These are phyloP conservation scores for Xylariaceae sp. DNA, from an alignment of 2,329 filamentous ascomycete genomes.

Conservation along the genomic window DNA sequence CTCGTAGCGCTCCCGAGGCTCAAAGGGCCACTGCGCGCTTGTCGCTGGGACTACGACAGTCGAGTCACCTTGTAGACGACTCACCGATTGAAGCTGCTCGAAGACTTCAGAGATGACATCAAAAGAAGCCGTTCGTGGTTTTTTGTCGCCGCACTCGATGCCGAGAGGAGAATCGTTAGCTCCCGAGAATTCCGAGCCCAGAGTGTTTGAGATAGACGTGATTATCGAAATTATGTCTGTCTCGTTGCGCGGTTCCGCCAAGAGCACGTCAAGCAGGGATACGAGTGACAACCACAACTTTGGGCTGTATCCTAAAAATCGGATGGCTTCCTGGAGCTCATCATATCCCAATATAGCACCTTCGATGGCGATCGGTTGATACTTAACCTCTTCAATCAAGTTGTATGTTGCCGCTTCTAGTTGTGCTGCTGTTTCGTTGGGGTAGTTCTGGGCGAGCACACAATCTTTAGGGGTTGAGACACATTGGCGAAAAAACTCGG, in stretches of 20 bases:
- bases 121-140: conserved; percentile 23
- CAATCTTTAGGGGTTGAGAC: conserved; percentile 25
- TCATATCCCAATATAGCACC: conserved; percentile 24
- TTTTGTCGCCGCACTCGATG: conserved; percentile 36
- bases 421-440: conserved; percentile 31
- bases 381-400: conserved; percentile 27
- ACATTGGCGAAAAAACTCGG: conserved; percentile 27
- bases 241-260: conserved; percentile 14
- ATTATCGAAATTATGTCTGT: conserved; percentile 2
- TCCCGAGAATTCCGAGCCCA: not conserved
- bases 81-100: conserved; percentile 22
- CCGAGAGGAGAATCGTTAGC: conserved; percentile 17
- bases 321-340: conserved; percentile 18
- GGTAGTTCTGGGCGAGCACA: conserved; percentile 23
- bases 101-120: conserved; percentile 27
- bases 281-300: conserved; percentile 13
- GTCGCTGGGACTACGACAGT: conserved; percentile 13
- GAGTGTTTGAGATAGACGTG: not conserved
- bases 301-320: conserved; percentile 20
- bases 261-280: conserved; percentile 9
- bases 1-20: conserved; percentile 34
- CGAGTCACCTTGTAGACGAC: conserved; percentile 27
- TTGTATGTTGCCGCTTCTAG: conserved; percentile 39
- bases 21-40: conserved; percentile 38
- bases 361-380: conserved; percentile 24